These are phyloP conservation scores for Calocybe indica DNA, from an alignment of 768 basidiomycete genomes.

Conservation along the genomic window DNA sequence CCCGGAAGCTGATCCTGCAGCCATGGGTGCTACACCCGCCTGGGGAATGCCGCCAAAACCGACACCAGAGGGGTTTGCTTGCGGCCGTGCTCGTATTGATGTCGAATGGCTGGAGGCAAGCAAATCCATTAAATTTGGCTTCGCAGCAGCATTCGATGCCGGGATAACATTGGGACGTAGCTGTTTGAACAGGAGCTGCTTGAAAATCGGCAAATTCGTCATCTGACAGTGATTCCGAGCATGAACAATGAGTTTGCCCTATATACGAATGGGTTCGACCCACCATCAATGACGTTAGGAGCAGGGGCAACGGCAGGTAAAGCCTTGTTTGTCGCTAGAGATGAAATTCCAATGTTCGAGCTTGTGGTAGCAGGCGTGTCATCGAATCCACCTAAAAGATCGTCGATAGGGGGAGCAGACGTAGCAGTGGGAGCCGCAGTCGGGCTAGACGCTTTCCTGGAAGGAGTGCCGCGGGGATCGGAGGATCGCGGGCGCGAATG, in stretches of 20 bases:
- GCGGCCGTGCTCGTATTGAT: slow-evolving; percentile 11
- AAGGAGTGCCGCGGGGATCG: slow-evolving; percentile 17
- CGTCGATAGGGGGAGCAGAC: slow-evolving; percentile 47
- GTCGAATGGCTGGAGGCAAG: slow-evolving; percentile 27
- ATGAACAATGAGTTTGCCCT: not conserved
- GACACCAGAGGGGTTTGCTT: slow-evolving; percentile 18
- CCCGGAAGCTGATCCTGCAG: slow-evolving; percentile 6
- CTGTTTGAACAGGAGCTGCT: slow-evolving; percentile 49
- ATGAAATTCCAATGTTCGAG: slow-evolving; percentile 10
- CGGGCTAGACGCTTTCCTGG: slow-evolving; percentile 31
- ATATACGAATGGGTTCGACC: slow-evolving; percentile 3
- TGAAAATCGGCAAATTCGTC: slow-evolving; percentile 89
- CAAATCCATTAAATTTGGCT: slow-evolving; percentile 46
- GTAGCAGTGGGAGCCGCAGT: slow-evolving; percentile 34
- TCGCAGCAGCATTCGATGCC: slow-evolving; percentile 19
- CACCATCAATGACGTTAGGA: slow-evolving; percentile 36
- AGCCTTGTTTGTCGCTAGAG: slow-evolving; percentile 45
- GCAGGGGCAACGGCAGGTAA: slow-evolving; percentile 40
- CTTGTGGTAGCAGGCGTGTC: slow-evolving; percentile 36
- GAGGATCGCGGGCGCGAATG: slow-evolving; percentile 23
- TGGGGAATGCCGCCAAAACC: slow-evolving; percentile 9
- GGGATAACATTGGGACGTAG: slow-evolving; percentile 34
- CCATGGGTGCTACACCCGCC: slow-evolving; percentile 10
- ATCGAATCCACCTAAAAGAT: slow-evolving; percentile 78
- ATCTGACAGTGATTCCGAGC: slow-evolving; percentile 31